Evolutionary conservation across 768 basidiomycete species (phyloP), one percentile per base, ranked within the genome.

Genomic region (Russula emetica): DNA sequence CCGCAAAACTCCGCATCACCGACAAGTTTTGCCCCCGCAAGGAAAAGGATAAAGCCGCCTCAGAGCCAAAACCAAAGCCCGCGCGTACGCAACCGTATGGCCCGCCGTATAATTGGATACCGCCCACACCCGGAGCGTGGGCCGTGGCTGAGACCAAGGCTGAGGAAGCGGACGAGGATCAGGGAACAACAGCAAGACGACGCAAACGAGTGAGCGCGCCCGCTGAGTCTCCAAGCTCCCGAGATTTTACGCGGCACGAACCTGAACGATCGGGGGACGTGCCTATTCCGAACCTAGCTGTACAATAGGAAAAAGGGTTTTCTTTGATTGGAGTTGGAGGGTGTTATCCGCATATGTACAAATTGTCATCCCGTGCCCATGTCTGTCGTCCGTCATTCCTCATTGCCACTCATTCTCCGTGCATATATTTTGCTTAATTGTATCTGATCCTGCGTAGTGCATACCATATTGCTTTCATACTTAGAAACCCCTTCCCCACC

Each of bases 1-100:
- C 58, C 13, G 26, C 63, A n/a, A 64, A 61, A 45, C 26, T 55
- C 2, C 63, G 59, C 38, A 60, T 60, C 5, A 16, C 63, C 14
- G 63, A 61, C 30, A 64, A 45, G 59, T 28, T 64, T 4, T 64
- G 54, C 32, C 9, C 59, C 8, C 63, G 63, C 22, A 64, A 52
- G 28, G 63, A 61, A 30, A 64, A 51, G 50, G 63, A 55, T 10
- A 64, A 36, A 0, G 14, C 16, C 14, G 53, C 16, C 18, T 32
- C 55, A 8, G 56, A 51, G n/a, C 63, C 55, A 7, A 61, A 50
- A 24, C 63, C 64, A 18, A 61, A 52, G 28, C 61, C 67, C 14
- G 57, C 67, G 14, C 67, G 67, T 28, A 69, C 67, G 1, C 67
- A 69, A 58, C 67, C 67, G 30, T 69, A 69, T 28, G 67, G 66